phyloP scores from a whole-genome alignment of 768 basidiomycete species.

The Pisolithus sp. region DNA sequence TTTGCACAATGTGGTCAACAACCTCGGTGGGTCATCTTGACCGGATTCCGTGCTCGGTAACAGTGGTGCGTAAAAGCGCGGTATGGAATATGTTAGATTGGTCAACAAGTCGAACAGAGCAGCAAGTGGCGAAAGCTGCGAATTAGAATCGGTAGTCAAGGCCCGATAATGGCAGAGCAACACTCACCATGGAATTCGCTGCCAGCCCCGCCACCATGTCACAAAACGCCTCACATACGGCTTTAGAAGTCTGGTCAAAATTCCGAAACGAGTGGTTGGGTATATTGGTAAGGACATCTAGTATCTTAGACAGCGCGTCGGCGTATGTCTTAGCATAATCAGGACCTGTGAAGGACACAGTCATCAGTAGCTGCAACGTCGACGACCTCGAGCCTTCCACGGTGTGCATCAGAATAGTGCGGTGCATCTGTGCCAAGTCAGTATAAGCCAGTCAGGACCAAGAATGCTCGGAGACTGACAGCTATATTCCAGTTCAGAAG shows the following conservation, averaged over 20 bases:
- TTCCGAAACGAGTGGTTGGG: constrained; percentile 13
- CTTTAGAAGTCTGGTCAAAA: constrained; percentile 14
- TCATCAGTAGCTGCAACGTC: constrained; percentile 51
- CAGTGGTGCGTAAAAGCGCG: constrained; percentile 38
- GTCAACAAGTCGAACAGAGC: constrained; percentile 50
- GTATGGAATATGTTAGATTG: constrained; percentile 40
- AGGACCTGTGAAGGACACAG: constrained; percentile 24
- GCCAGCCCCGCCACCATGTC: constrained; percentile 35
- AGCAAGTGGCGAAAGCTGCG: constrained; percentile 40
- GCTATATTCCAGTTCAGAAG: constrained; percentile 49
- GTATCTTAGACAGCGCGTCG: constrained; percentile 33
- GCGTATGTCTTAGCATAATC: constrained; percentile 32
- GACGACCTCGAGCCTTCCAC: constrained; percentile 30
- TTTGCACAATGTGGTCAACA: constrained; percentile 36
- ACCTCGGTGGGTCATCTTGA: constrained; percentile 21
- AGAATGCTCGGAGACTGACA: constrained; percentile 32
- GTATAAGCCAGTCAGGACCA: neutral
- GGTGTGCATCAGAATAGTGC: constrained; percentile 55
- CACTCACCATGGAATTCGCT: constrained; percentile 36
- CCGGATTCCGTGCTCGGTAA: constrained; percentile 25
- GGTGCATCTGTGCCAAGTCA: constrained; percentile 41
- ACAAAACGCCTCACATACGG: constrained; percentile 32
- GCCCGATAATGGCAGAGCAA: neutral
- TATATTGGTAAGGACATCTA: constrained; percentile 23
- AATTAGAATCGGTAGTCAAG: constrained; percentile 5